Evolutionary conservation across 2,329 filamentous ascomycete species (phyloP).

Genomic region (Phoma sp.): DNA sequence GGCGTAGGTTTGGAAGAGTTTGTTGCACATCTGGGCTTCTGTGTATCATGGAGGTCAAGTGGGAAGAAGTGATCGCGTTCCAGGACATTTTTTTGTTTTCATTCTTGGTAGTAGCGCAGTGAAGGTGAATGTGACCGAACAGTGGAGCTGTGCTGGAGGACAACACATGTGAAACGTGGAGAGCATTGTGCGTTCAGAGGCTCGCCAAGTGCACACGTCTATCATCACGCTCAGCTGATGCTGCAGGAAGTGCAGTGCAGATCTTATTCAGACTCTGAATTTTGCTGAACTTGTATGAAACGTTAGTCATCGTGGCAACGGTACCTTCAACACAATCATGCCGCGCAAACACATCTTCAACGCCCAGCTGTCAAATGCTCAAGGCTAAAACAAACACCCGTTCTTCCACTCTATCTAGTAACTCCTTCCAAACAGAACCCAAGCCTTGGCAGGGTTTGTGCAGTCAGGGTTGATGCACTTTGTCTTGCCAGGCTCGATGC

Average conservation of each 20-base stretch:
- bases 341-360: slow-evolving; percentile 21
- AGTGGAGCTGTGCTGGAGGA: not conserved
- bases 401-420: slow-evolving; percentile 30
- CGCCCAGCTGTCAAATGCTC: slow-evolving; percentile 32
- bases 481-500: slow-evolving; percentile 78
- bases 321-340: slow-evolving; percentile 13
- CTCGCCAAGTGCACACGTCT: not conserved
- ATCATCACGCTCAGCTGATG: not conserved
- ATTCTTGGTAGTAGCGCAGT: not conserved
- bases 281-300: slow-evolving; percentile 5
- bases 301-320: slow-evolving; percentile 5
- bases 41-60: not conserved
- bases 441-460: slow-evolving; percentile 75
- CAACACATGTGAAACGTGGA: not conserved
- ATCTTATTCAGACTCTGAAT: slow-evolving; percentile 7
- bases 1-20: slow-evolving; percentile 34
- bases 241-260: not conserved
- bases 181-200: not conserved
- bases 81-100: too few relatives aligned
- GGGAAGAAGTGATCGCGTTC: not conserved
- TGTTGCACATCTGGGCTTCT: slow-evolving; percentile 31
- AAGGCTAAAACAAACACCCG: slow-evolving; percentile 14
- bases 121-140: slow-evolving; percentile 1
- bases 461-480: slow-evolving; percentile 94
- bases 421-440: slow-evolving; percentile 84